Evolutionary conservation across 2,329 filamentous ascomycete genomes (phyloP).

Genomic region (Penicillium sp.): DNA sequence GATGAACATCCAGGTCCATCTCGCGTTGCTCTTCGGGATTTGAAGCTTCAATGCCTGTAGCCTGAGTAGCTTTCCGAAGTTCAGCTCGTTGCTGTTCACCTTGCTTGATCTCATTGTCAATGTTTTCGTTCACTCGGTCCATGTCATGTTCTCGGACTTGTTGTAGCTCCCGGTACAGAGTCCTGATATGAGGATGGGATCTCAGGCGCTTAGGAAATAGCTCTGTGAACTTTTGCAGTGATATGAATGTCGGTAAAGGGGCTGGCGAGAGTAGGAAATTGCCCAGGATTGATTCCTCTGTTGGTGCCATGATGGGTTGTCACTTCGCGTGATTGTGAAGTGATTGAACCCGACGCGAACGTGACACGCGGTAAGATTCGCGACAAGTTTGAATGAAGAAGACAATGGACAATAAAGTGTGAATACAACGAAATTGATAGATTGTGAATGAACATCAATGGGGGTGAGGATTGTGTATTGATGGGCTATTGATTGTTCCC

Average conservation of each 20-base stretch:
- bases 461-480: background rate
- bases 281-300: slow-evolving; percentile 72
- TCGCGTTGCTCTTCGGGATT: slow-evolving; percentile 39
- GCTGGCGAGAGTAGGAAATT: slow-evolving; percentile 79
- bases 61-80: slow-evolving; percentile 35
- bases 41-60: slow-evolving; percentile 37
- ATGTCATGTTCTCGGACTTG: slow-evolving; percentile 69
- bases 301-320: slow-evolving; percentile 64
- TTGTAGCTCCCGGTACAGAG: slow-evolving; percentile 78
- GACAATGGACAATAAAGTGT: background rate
- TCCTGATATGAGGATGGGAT: slow-evolving; percentile 66
- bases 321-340: no score
- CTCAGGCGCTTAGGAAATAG: slow-evolving; percentile 72
- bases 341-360: background rate
- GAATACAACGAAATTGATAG: background rate
- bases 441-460: background rate
- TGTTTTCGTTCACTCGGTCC: slow-evolving; percentile 64
- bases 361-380: background rate
- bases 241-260: slow-evolving; percentile 70
- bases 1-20: slow-evolving; percentile 54
- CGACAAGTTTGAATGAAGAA: background rate
- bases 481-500: slow-evolving; percentile 11
- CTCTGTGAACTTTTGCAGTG: slow-evolving; percentile 72
- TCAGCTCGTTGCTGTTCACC: slow-evolving; percentile 42
- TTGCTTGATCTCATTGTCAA: slow-evolving; percentile 40